phyloP scores from a whole-genome alignment of 2,329 filamentous ascomycete species.

The Harringtonia lauricola region DNA sequence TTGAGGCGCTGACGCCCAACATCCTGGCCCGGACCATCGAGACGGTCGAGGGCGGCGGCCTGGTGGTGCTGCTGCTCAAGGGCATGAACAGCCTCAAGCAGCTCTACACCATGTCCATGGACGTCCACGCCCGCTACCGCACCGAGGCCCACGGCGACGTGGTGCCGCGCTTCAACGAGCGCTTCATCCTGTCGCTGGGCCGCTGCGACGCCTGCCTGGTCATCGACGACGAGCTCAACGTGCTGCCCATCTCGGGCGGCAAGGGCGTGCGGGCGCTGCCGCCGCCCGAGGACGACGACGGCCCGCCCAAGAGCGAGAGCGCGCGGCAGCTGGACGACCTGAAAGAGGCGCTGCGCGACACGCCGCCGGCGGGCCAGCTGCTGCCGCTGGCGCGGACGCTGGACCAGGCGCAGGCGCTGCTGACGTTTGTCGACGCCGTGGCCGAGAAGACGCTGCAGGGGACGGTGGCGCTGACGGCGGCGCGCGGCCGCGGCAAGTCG shows the following conservation, averaged over 20 bases:
- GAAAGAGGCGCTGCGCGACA: constrained; percentile 78
- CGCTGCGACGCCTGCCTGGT: constrained; percentile 90
- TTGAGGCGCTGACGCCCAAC: constrained; percentile 96
- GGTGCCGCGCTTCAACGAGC: constrained; percentile 91
- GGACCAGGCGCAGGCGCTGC: constrained; percentile 91
- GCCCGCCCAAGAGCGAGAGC: constrained; percentile 53
- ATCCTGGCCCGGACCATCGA: constrained; percentile 89
- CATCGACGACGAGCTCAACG: constrained; percentile 95
- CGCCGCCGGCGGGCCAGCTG: constrained; percentile 74
- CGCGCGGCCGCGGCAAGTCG: constrained; percentile 91
- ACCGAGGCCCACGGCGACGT: constrained; percentile 96
- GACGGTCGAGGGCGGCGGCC: constrained; percentile 89
- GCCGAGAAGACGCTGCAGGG: constrained; percentile 90
- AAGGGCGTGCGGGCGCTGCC: constrained; percentile 80
- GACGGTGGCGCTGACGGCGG: constrained; percentile 88
- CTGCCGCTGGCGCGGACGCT: constrained; percentile 79
- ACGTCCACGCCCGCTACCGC: constrained; percentile 90
- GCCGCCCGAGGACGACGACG: constrained; percentile 46
- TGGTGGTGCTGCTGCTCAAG: constrained; percentile 85
- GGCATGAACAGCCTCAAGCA: constrained; percentile 96
- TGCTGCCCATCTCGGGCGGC: constrained; percentile 90
- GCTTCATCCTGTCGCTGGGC: constrained; percentile 91
- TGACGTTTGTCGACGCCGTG: constrained; percentile 94
- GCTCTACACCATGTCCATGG: constrained; percentile 94
- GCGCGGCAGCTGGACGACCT: constrained; percentile 72